These are phyloP conservation scores for Ilyonectria robusta DNA, from an alignment of 2,329 filamentous ascomycete genomes.

Conservation along the genomic window DNA sequence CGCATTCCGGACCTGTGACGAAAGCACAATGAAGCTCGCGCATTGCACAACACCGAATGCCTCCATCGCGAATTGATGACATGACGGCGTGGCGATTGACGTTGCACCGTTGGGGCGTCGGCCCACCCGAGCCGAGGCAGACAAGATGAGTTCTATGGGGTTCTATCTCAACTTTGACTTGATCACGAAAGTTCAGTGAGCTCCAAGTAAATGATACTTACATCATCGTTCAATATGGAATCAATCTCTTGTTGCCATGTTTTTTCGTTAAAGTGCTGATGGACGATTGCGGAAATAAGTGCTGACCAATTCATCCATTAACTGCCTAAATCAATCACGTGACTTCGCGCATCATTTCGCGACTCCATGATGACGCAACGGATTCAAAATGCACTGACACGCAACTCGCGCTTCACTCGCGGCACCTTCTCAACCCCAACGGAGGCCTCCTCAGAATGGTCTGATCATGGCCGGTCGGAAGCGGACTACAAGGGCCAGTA, in stretches of 20 bases:
- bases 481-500: constrained; percentile 44
- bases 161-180: too few relatives aligned
- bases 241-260: too few relatives aligned
- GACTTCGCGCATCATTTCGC: constrained; percentile 25
- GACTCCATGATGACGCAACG: constrained; percentile 46
- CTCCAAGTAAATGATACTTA: too few relatives aligned
- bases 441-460: constrained; percentile 19
- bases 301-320: background rate
- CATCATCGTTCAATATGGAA: too few relatives aligned
- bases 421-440: constrained; percentile 6
- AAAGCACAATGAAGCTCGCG: background rate
- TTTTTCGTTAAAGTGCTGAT: too few relatives aligned
- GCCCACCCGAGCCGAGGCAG: too few relatives aligned
- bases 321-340: constrained; percentile 34
- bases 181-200: too few relatives aligned
- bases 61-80: too few relatives aligned
- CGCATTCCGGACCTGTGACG: background rate
- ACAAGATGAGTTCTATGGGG: too few relatives aligned
- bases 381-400: constrained; percentile 30
- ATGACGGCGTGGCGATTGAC: too few relatives aligned
- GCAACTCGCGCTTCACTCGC: constrained; percentile 32
- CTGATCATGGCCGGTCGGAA: constrained; percentile 51
- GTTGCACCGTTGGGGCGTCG: too few relatives aligned
- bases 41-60: background rate
- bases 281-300: background rate